Conservation (phyloP, 345 rosid genomes). For the Punica granatum region DNA sequence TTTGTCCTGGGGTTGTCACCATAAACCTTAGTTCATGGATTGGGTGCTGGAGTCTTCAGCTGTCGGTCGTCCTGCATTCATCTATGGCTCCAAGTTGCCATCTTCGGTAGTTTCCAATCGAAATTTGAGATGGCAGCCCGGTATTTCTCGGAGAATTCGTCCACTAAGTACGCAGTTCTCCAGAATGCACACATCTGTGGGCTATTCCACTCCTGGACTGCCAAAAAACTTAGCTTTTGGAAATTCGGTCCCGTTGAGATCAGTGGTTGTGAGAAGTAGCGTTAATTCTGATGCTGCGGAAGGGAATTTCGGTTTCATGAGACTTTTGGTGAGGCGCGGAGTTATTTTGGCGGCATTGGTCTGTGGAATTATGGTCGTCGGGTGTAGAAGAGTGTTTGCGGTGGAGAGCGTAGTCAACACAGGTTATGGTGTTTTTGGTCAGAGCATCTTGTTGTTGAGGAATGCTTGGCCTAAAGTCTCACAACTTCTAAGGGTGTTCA, state of each 20-base stretch:
- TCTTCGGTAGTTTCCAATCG: slow-evolving; percentile 22
- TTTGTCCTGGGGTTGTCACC: not conserved
- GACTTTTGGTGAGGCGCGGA: slow-evolving; percentile 39
- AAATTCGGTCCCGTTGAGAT: slow-evolving; percentile 9
- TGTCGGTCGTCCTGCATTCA: slow-evolving; percentile 32
- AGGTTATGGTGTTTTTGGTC: slow-evolving; percentile 62
- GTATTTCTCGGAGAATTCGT: not conserved
- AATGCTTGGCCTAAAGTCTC: slow-evolving; percentile 66
- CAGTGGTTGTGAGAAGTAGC: slow-evolving; percentile 9
- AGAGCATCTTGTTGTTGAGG: slow-evolving; percentile 46
- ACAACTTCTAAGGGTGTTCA: slow-evolving; percentile 59
- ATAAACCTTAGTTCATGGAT: slow-evolving; percentile 3
- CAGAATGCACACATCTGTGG: not conserved
- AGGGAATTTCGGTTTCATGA: slow-evolving; percentile 25
- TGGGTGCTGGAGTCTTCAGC: slow-evolving; percentile 39
- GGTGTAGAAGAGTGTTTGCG: slow-evolving; percentile 58
- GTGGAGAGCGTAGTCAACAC: slow-evolving; percentile 59
- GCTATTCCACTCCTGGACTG: slow-evolving; percentile 4
- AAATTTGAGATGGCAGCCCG: slow-evolving; percentile 2
- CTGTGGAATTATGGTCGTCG: slow-evolving; percentile 49
- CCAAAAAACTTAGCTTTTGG: slow-evolving; percentile 1
- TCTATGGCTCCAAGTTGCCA: slow-evolving; percentile 20
- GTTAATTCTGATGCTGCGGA: slow-evolving; percentile 4
- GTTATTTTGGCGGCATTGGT: slow-evolving; percentile 52
- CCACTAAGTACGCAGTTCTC: slow-evolving; percentile 4